These are phyloP conservation scores for Knoxdaviesia capensis DNA, from an alignment of 2,329 filamentous ascomycete genomes.

Conservation along the genomic window DNA sequence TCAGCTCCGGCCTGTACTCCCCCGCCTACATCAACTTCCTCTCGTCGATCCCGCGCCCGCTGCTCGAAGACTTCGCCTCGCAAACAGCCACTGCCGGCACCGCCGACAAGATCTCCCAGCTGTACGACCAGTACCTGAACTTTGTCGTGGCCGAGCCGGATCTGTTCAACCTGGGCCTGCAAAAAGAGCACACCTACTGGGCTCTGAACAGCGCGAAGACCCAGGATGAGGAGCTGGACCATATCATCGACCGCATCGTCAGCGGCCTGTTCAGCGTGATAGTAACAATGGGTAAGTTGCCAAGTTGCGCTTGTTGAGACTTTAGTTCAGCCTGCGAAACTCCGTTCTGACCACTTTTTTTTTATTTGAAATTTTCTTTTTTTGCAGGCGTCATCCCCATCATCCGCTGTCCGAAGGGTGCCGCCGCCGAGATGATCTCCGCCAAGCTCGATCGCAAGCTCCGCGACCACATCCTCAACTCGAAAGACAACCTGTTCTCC, in stretches of 20 bases:
- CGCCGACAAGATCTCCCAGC: slow-evolving; percentile 73
- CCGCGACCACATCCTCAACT: slow-evolving; percentile 89
- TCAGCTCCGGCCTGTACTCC: slow-evolving; percentile 73
- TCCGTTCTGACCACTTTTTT: too few relatives aligned
- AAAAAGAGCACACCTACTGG: slow-evolving; percentile 81
- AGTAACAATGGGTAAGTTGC: slow-evolving; percentile 71
- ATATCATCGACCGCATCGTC: slow-evolving; percentile 75
- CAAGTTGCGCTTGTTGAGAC: neutral
- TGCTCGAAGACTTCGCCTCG: slow-evolving; percentile 86
- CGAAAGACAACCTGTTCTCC: slow-evolving; percentile 93
- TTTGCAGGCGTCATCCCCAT: slow-evolving; percentile 66
- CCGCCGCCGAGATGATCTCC: slow-evolving; percentile 83
- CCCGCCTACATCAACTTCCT: slow-evolving; percentile 96
- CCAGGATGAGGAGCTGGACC: slow-evolving; percentile 74
- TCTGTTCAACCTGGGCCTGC: slow-evolving; percentile 83
- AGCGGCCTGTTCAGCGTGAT: slow-evolving; percentile 94
- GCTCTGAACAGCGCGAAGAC: slow-evolving; percentile 88
- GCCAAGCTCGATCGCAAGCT: slow-evolving; percentile 89
- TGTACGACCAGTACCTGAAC: slow-evolving; percentile 94
- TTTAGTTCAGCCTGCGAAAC: neutral
- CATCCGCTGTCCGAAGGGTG: slow-evolving; percentile 82
- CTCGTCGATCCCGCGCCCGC: slow-evolving; percentile 71
- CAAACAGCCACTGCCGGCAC: slow-evolving; percentile 72
- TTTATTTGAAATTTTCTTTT: neutral
- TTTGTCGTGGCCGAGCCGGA: slow-evolving; percentile 94